These are phyloP conservation scores for Sphaerulina vaccinii DNA, from an alignment of 2,329 filamentous ascomycete genomes.

Conservation along the genomic window DNA sequence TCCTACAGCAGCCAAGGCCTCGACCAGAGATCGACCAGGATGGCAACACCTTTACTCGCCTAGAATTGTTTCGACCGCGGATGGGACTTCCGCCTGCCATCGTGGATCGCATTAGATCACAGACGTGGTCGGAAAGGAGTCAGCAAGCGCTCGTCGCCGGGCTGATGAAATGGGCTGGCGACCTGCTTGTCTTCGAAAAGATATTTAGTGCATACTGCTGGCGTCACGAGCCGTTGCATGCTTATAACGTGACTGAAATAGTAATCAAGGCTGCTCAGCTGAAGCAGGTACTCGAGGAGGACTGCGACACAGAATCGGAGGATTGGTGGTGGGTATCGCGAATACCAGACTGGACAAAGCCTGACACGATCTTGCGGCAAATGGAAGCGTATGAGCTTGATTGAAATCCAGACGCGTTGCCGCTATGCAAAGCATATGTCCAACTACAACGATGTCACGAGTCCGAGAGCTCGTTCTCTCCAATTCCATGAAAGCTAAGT, in stretches of 20 bases:
- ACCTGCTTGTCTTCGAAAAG: constrained; percentile 27
- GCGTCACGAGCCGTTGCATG: constrained; percentile 19
- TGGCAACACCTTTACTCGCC: constrained; percentile 41
- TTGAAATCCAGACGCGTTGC: not conserved
- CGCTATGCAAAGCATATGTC: not conserved
- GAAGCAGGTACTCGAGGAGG: constrained; percentile 17
- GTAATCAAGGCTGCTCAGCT: constrained; percentile 31
- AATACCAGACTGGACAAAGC: constrained; percentile 9
- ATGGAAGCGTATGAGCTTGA: not conserved
- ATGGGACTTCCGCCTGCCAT: constrained; percentile 32
- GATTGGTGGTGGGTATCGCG: not conserved
- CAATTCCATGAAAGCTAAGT: no score
- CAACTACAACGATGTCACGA: no score
- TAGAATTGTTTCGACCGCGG: constrained; percentile 37
- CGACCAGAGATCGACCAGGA: constrained; percentile 39
- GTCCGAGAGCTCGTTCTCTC: no score
- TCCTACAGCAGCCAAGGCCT: constrained; percentile 14
- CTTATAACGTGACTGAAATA: constrained; percentile 37
- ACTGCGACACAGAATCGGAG: not conserved
- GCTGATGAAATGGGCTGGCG: constrained; percentile 28
- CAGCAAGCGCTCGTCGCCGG: constrained; percentile 33
- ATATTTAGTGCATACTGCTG: constrained; percentile 31
- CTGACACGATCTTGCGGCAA: constrained; percentile 1
- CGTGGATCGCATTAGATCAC: constrained; percentile 17
- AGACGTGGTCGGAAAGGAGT: constrained; percentile 37